phyloP scores from a whole-genome alignment of 192 early-diverging fungal genomes.

The Umbelopsis sp. region DNA sequence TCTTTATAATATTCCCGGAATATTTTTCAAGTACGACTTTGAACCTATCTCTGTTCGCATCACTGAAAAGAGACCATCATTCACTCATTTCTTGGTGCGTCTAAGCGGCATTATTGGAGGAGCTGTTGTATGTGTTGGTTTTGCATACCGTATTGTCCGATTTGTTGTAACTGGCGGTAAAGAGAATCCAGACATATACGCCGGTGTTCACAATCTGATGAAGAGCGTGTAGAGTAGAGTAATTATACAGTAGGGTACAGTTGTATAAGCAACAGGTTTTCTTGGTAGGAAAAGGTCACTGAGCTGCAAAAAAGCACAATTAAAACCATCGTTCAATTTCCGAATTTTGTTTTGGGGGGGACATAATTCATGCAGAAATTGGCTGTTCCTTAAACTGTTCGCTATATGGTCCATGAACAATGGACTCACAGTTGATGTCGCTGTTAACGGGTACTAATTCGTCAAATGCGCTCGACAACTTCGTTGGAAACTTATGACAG shows the following conservation, averaged over 20 bases:
- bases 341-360: too few species aligned
- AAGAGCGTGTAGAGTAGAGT: conserved; percentile 21
- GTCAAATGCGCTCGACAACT: too few species aligned
- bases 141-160: conserved; percentile 48
- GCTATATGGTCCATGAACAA: too few species aligned
- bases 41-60: conserved; percentile 87
- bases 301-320: too few species aligned
- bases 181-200: conserved; percentile 34
- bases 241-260: not conserved
- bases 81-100: conserved; percentile 75
- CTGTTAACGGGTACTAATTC: too few species aligned
- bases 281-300: too few species aligned
- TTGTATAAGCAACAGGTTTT: not conserved
- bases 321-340: too few species aligned
- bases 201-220: conserved; percentile 34
- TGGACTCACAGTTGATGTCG: too few species aligned
- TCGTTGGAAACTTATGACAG: too few species aligned
- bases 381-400: too few species aligned
- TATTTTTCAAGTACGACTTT: conserved; percentile 92
- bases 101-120: conserved; percentile 90
- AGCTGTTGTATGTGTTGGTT: conserved; percentile 69
- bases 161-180: conserved; percentile 37
- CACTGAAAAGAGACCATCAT: conserved; percentile 60
- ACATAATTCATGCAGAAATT: too few species aligned
- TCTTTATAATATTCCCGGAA: conserved; percentile 37